Evolutionary conservation across 805 yeast species (phyloP).

Genomic region (Yarrowia porcina): DNA sequence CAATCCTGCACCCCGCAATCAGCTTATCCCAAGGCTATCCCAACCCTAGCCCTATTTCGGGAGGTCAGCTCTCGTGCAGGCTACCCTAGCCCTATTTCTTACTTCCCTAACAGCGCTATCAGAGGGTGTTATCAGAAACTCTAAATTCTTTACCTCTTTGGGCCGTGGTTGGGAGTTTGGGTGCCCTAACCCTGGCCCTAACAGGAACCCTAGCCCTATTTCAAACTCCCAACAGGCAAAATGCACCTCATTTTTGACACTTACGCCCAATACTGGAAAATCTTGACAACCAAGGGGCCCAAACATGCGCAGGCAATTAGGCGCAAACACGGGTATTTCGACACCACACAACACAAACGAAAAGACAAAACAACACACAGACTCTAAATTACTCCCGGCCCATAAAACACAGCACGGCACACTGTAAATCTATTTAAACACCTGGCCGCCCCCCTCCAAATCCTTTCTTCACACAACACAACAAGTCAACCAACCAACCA

Average conservation of each 20-base stretch:
- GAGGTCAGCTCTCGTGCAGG: background rate
- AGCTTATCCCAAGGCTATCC: too few species aligned
- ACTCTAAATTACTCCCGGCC: conserved; percentile 10
- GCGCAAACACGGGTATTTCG: conserved; percentile 24
- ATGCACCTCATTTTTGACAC: conserved; percentile 8
- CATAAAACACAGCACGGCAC: conserved; percentile 21
- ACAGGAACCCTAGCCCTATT: conserved; percentile 14
- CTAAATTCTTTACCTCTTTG: conserved; percentile 4
- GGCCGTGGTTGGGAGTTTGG: background rate
- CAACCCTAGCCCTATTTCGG: conserved; percentile 20
- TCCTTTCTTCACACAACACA: conserved; percentile 46
- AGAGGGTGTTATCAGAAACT: conserved; percentile 2
- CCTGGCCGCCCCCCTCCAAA: conserved; percentile 93
- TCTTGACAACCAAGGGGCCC: conserved; percentile 20
- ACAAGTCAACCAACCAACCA: conserved; percentile 18
- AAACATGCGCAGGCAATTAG: conserved; percentile 13
- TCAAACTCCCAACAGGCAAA: conserved; percentile 22
- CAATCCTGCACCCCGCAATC: too few species aligned
- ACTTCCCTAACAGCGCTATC: background rate
- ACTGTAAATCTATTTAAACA: conserved; percentile 46
- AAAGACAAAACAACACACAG: too few species aligned
- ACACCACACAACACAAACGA: conserved; percentile 1
- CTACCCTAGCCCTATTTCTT: conserved; percentile 1
- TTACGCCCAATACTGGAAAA: conserved; percentile 17
- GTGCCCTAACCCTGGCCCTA: background rate